Evolutionary conservation across 2,329 filamentous ascomycete species (phyloP).

Genomic region (Mariannaea sp.): DNA sequence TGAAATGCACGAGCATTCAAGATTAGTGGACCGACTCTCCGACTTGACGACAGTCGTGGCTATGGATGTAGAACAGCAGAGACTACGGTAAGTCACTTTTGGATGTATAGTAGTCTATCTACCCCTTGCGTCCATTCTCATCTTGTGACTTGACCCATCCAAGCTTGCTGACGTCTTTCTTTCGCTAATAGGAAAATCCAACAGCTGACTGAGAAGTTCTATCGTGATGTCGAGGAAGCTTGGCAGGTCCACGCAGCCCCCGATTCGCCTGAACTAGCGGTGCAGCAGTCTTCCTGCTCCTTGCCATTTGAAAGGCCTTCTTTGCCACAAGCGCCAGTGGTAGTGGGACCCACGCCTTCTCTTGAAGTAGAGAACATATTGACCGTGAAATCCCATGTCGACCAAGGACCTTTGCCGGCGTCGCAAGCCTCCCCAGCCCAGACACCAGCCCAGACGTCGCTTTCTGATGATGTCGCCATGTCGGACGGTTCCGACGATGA

Average conservation of each 20-base stretch:
- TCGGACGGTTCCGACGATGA: slow-evolving; percentile 41
- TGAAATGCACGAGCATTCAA: slow-evolving; percentile 38
- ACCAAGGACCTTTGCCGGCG: slow-evolving; percentile 33
- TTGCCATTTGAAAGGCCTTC: neutral
- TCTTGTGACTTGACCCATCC: neutral
- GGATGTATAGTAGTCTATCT: neutral
- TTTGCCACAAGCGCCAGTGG: neutral
- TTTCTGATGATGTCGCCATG: slow-evolving; percentile 30
- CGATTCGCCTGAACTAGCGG: slow-evolving; percentile 21
- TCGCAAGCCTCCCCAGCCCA: slow-evolving; percentile 23
- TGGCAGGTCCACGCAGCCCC: slow-evolving; percentile 34
- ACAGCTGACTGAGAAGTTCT: slow-evolving; percentile 42
- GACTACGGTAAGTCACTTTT: slow-evolving; percentile 40
- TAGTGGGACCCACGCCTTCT: slow-evolving; percentile 9
- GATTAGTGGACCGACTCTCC: slow-evolving; percentile 32
- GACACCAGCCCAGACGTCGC: slow-evolving; percentile 19
- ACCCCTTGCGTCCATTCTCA: neutral
- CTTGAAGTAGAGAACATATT: slow-evolving; percentile 27
- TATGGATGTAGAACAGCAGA: slow-evolving; percentile 42
- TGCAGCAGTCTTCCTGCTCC: slow-evolving; percentile 27
- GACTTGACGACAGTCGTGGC: slow-evolving; percentile 38
- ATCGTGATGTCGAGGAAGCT: slow-evolving; percentile 41
- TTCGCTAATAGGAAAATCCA: slow-evolving; percentile 42
- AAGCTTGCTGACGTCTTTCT: slow-evolving; percentile 20
- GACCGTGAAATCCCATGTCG: slow-evolving; percentile 21